Evolutionary conservation across 1,139 yeast genomes (phyloP), one percentile per base, ranked within the genome.

Genomic region (Zygosaccharomyces sapae): DNA sequence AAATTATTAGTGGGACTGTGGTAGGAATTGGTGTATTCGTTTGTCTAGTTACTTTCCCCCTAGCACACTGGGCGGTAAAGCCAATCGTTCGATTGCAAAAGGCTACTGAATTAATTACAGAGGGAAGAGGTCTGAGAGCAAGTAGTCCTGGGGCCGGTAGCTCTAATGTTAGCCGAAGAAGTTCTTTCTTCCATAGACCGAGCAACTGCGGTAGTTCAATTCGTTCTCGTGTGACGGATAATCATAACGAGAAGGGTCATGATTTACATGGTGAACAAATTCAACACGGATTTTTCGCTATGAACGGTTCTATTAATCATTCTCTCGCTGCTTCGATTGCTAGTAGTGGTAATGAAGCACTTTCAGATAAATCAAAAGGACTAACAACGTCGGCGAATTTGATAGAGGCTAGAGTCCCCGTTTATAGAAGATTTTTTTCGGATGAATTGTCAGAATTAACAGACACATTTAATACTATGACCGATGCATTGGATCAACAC

Each of bases 371-470:
- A 38, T 56, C 64, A 2, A 57, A 52, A 30, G 51, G 51, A 31
- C 53, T 53, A 24, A 55, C 51, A 10, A 56, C 63, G 22, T 80
- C 83, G 0, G 71, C 77, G 1, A 67, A 66, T 35, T 51, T 69
- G 31, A 61, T 63, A 27, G 63, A 63, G 40, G 72, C 72, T 9
- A 70, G 78, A 49, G 81, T 83, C 4, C 78, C 80, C 1, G 70
- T 69, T 25, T 72, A 80, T 12, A 73, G 79, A 46, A 73, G 84
- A 41, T 65, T 85, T 39, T 81, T 87, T 61, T 76, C 80, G 44
- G 97, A 92, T 70, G 98, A 92, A 66, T 74, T 90, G 44, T 84
- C 92, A 0, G 96, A 88, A 57, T 71, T 90, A 43, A 83, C 95
- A 0, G 92, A 84, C 43, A 92, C 96, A 0, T 92, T 89, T 66